A percentile compares a stretch with the other conserved stretches of the same genome.
These are phyloP conservation scores for Myxozyma neglecta DNA, from an alignment of 805 yeast genomes.

Conservation along the genomic window DNA sequence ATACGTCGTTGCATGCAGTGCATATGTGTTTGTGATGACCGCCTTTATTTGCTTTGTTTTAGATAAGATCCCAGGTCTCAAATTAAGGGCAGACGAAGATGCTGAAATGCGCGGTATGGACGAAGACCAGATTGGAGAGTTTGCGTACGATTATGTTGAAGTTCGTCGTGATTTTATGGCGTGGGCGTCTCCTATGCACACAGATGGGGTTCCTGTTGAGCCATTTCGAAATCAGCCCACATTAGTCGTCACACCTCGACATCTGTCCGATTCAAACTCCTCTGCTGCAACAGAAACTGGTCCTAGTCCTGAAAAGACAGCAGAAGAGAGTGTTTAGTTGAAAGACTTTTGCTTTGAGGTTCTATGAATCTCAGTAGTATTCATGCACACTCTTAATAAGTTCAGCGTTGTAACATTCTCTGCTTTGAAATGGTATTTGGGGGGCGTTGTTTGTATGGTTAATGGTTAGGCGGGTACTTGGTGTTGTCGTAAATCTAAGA, in stretches of 20 bases:
- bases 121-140: slow-evolving; percentile 96
- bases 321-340: neutral
- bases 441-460: too few relatives aligned
- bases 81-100: slow-evolving; percentile 75
- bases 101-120: slow-evolving; percentile 90
- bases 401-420: too few relatives aligned
- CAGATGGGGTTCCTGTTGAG: slow-evolving; percentile 38
- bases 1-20: slow-evolving; percentile 70
- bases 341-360: neutral
- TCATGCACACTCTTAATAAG: too few relatives aligned
- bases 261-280: neutral
- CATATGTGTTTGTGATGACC: slow-evolving; percentile 75
- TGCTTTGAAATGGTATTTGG: too few relatives aligned
- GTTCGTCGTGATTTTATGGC: slow-evolving; percentile 78
- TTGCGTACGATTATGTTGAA: slow-evolving; percentile 98
- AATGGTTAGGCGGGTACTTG: too few relatives aligned
- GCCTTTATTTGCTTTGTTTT: slow-evolving; percentile 71
- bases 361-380: too few relatives aligned
- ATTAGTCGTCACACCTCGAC: neutral
- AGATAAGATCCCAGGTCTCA: slow-evolving; percentile 76
- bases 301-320: neutral
- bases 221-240: slow-evolving; percentile 50
- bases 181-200: slow-evolving; percentile 43
- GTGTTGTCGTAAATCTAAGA: too few relatives aligned
- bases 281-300: neutral